Evolutionary conservation across 2,329 filamentous ascomycete genomes (phyloP), one percentile per base, ranked within the genome.

Genomic region (Neofusicoccum parvum): DNA sequence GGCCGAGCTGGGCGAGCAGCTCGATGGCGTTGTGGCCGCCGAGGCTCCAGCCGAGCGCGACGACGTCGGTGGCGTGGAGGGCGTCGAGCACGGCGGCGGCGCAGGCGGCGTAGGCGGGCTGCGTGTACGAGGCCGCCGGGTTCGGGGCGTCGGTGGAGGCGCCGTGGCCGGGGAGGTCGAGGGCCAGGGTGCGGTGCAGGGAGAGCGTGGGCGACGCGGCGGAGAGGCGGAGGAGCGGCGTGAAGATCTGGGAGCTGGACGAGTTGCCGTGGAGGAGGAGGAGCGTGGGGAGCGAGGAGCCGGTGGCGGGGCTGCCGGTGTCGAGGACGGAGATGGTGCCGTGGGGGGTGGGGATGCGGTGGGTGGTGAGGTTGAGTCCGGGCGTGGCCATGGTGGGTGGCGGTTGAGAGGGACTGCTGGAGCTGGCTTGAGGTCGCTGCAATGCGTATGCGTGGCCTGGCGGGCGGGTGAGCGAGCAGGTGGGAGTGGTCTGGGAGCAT

Each of bases 131-230:
- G 1, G 43, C 62, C 2, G 67, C 50, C 0, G 73, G 72, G 39
- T 72, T 54, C 2, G 70, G 69, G 10, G 75, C 73, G 43, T 77
- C 70, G 54, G 66, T 69, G 39, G 68, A 70, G 12, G 69, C 67
- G 59, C 76, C 75, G 59, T 78, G 76, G 66, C 76, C 75, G 32
- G 75, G 76, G 45, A 76, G 72, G 65, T 76, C 74, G 63, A 77
- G 71, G 10, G 74, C 62, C 10, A 78, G 62, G 56, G 74, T 56
- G 49, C 71, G 72, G 65, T 69, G 69, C 1, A 36, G 34, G 20
- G 3, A 11, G 9, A 59, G 41, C n/a, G 60, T 14, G 0, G 67
- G 36, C 9, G 66, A 69, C 7, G 66, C 39, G 12, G 7, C 20
- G 15, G 62, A 51, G 54, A 74, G 60, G 46, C 75, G 69, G 60